Percentiles rank a stretch among this genome's conserved stretches.
These are phyloP conservation scores for Fusarium sacchari DNA, from an alignment of 2,329 filamentous ascomycete species.

Conservation along the genomic window DNA sequence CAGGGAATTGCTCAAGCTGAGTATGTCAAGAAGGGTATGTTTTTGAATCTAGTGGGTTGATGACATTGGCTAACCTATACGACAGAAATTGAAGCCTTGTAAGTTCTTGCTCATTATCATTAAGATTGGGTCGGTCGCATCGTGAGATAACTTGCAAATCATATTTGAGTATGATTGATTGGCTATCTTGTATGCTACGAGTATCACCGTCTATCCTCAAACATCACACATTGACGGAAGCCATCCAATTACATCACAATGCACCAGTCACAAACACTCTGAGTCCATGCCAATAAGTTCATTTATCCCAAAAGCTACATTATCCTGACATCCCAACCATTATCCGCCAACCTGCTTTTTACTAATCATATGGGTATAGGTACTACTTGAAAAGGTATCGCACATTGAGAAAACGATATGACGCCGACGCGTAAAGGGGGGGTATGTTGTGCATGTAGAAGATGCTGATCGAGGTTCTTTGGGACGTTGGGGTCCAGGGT, in stretches of 20 bases:
- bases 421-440: conserved; percentile 51
- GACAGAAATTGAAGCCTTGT: conserved; percentile 91
- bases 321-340: conserved; percentile 13
- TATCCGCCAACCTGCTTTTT: conserved; percentile 24
- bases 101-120: conserved; percentile 54
- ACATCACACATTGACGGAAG: background rate
- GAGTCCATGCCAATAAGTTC: conserved; percentile 7
- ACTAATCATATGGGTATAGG: conserved; percentile 45
- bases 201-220: background rate
- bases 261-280: background rate
- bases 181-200: background rate
- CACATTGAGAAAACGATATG: conserved; percentile 83
- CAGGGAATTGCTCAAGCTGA: conserved; percentile 81
- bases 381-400: conserved; percentile 89
- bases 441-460: conserved; percentile 12
- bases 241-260: background rate
- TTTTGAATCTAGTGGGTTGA: background rate
- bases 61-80: background rate
- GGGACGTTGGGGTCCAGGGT: conserved; percentile 1
- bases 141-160: background rate
- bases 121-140: background rate
- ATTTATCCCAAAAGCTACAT: conserved; percentile 13
- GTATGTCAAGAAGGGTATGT: conserved; percentile 89
- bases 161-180: background rate
- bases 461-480: conserved; percentile 2